Evolutionary conservation across 208 protist genomes (phyloP).

Genomic region (Trypanosoma melophagium): DNA sequence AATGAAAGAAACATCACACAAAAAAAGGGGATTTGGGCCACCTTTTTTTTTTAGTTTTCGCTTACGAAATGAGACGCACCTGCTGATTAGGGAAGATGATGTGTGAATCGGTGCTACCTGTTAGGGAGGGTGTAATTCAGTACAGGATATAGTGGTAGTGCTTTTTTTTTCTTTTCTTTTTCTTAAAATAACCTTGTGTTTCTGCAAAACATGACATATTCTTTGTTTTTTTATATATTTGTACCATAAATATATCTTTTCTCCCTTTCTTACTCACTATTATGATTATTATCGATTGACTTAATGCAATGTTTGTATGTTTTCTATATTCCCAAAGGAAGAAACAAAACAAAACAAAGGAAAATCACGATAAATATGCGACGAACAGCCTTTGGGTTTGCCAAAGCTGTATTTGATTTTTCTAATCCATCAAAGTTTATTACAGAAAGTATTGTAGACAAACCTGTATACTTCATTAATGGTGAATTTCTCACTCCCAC

Average conservation of each 20-base stretch:
- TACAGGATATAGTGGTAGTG: too few species aligned
- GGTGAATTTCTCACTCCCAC: conserved; percentile 45
- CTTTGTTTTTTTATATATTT: conserved; percentile 6
- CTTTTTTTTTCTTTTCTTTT: too few species aligned
- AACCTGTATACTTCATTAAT: conserved; percentile 65
- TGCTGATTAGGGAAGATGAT: too few species aligned
- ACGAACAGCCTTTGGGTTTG: background rate
- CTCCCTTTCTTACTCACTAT: conserved; percentile 4
- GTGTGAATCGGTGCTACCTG: too few species aligned
- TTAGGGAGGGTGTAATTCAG: too few species aligned
- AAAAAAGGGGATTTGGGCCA: background rate
- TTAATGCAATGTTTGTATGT: conserved; percentile 1
- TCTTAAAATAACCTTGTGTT: too few species aligned
- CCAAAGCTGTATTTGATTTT: conserved; percentile 45
- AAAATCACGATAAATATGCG: conserved; percentile 14
- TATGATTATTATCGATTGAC: conserved; percentile 12
- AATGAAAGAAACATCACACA: background rate
- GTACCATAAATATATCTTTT: background rate
- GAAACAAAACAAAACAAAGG: conserved; percentile 1
- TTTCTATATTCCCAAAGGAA: background rate
- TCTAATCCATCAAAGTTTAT: conserved; percentile 38
- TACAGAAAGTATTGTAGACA: conserved; percentile 37
- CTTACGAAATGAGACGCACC: background rate
- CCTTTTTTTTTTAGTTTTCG: conserved; percentile 27
- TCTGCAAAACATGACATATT: background rate